Percentiles rank a stretch among this genome's conserved stretches.
phyloP scores from a whole-genome alignment of 371 early-diverging fungal genomes.

The Mucor ambiguus region DNA sequence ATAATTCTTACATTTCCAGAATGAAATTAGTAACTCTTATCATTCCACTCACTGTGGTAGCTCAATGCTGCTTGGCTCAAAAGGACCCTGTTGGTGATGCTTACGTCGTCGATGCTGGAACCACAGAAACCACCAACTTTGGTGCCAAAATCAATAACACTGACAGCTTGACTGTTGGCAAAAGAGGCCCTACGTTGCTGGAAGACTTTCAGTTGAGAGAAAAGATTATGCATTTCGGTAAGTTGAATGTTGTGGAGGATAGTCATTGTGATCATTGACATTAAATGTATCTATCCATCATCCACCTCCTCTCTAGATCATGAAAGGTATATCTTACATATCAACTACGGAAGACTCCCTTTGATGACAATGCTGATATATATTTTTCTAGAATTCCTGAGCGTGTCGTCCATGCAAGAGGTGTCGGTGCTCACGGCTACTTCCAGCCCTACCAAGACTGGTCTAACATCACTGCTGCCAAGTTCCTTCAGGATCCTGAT shows the following conservation, averaged over 20 bases:
- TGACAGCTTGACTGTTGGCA: slow-evolving; percentile 42
- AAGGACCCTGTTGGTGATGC: slow-evolving; percentile 5
- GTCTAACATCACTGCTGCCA: slow-evolving; percentile 48
- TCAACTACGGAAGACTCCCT: neutral
- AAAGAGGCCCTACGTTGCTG: slow-evolving; percentile 50
- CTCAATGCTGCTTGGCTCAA: neutral
- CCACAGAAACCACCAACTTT: slow-evolving; percentile 30
- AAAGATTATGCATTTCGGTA: slow-evolving; percentile 59
- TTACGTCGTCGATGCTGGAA: slow-evolving; percentile 20
- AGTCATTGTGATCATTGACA: neutral
- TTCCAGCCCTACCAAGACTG: slow-evolving; percentile 49
- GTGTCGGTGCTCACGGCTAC: slow-evolving; percentile 58
- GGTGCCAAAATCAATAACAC: slow-evolving; percentile 33
- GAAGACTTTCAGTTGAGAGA: slow-evolving; percentile 55
- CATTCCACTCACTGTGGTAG: neutral
- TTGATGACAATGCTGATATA: neutral
- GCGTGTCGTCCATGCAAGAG: slow-evolving; percentile 58
- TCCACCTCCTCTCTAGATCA: slow-evolving; percentile 9
- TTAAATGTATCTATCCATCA: neutral
- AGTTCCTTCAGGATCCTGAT: slow-evolving; percentile 34
- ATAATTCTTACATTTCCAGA: neutral
- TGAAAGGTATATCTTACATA: slow-evolving; percentile 5
- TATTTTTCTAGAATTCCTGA: slow-evolving; percentile 47
- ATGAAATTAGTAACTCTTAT: neutral
- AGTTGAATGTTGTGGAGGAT: neutral